A percentile compares a stretch with the other conserved stretches of the same genome.
Conservation (phyloP, 164 flowering plant species). For the grape (Vitis vinifera) region ASM3070453v1 NC_081815.1:18576001-18576500, state of each 20-base stretch:
- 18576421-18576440: too few relatives aligned
- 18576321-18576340: too few relatives aligned
- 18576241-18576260: background rate
- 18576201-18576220: background rate
- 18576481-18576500: too few relatives aligned
- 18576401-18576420: too few relatives aligned
- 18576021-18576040: background rate
- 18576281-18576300: too few relatives aligned
- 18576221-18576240: background rate
- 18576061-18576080: conserved; percentile 8
- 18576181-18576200: background rate
- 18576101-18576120: conserved; percentile 3
- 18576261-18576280: background rate
- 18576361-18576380: too few relatives aligned
- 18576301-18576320: too few relatives aligned
- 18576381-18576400: too few relatives aligned
- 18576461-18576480: too few relatives aligned
- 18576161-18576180: conserved; percentile 7
- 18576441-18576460: too few relatives aligned
- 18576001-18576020: too few relatives aligned
- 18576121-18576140: conserved; percentile 10
- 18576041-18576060: conserved; percentile 11
- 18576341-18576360: too few relatives aligned
- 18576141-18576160: conserved; percentile 13
- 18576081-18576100: conserved; percentile 12